A percentile compares a stretch with the other conserved stretches of the same genome.
These are phyloP conservation scores for Gossypium schwendimanii DNA, from an alignment of 441 rosid genomes.

Conservation along the genomic window DNA sequence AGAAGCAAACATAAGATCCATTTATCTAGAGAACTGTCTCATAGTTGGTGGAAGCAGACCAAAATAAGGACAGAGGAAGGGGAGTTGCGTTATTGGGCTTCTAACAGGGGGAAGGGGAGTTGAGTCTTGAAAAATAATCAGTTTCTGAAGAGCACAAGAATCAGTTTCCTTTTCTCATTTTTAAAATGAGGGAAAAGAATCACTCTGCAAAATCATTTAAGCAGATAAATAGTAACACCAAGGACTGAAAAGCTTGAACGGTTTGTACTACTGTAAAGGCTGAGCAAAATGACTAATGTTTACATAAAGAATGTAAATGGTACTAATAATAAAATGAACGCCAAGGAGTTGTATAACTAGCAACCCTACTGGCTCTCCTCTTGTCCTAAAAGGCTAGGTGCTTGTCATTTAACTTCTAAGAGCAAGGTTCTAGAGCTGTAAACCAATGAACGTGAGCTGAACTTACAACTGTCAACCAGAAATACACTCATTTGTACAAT, in stretches of 20 bases:
- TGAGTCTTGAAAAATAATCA: background rate
- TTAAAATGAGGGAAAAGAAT: background rate
- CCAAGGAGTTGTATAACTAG: background rate
- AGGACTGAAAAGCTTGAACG: background rate
- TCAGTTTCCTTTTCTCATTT: background rate
- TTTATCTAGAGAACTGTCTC: background rate
- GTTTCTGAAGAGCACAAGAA: background rate
- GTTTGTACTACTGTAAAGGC: background rate
- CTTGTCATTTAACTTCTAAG: background rate
- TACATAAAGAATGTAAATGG: background rate
- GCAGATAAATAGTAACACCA: background rate
- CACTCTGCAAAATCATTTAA: background rate
- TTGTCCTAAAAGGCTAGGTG: background rate
- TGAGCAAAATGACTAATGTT: background rate
- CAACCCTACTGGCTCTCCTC: too few relatives aligned
- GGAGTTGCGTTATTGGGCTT: background rate
- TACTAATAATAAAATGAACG: background rate
- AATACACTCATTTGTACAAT: background rate
- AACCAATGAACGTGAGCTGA: background rate
- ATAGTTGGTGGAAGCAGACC: background rate
- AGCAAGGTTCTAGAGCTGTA: background rate
- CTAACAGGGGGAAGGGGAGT: background rate
- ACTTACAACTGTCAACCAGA: background rate
- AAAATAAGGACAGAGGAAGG: background rate
- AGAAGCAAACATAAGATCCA: conserved; percentile 18